Evolutionary conservation across 352 stramenopile species (phyloP), one percentile per base, ranked within the genome.

Genomic region (Elongisporangium prolatum): DNA sequence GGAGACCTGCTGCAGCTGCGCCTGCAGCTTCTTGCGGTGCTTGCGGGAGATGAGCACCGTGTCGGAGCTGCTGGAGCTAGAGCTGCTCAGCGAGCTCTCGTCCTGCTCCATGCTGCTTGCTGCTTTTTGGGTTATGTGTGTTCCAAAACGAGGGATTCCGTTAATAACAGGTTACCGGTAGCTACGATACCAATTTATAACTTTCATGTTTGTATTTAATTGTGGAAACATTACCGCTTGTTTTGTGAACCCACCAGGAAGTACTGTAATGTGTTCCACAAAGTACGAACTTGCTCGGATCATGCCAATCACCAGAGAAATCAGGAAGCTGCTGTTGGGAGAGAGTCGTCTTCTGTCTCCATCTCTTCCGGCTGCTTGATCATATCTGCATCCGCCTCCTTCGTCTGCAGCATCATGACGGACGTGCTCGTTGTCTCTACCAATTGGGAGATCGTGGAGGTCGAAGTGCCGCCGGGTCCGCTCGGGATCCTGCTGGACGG

Each of bases 1-100:
- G 28, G 28, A 40, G 28, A 40, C 65, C 21, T 64, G 64, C 58
- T 80, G 72, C 16, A 83, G 59, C 62, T 87, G 73, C 48, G 65
- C 63, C 50, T 79, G 74, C 57, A 88, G 72, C 52, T 88, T 84
- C 56, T 83, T 72, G 61, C 80, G 77, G 49, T 77, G 68, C 34
- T 75, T 77, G 56, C 89, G 73, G 51, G 80, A 79, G 53, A 92
- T 88, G 10, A 92, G 72, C 64, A 92, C 82, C 24, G 75, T 84
- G 69, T 92, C 75, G 34, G 77, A 86, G 64, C 81, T 87, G 50
- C 67, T 78, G 28, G 77, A 87, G 56, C 75, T 86, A 20, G 72
- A 80, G 58, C 76, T 79, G 61, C 71, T 82, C 63, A 80, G 75
- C 16, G 70, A 80, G 58, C 73, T 81, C 56, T 64, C 65, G 48